Conservation (phyloP, 345 rosid genomes). For the Bretschneidera sinensis region DNA sequence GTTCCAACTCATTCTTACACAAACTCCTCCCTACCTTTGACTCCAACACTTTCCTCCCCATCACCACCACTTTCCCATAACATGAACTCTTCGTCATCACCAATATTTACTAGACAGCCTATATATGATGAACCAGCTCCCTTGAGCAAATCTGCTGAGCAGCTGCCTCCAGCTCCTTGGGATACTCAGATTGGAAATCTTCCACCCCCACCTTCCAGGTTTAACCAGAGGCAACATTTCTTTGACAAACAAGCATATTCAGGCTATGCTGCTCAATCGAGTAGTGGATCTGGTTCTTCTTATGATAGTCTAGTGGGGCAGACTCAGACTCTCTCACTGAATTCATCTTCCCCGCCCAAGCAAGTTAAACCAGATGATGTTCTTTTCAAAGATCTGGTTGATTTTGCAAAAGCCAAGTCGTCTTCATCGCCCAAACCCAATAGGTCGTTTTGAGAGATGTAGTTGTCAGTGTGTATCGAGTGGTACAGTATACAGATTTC, state of each 20-base stretch:
- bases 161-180: constrained; percentile 76
- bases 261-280: constrained; percentile 28
- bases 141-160: constrained; percentile 45
- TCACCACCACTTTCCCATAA: constrained; percentile 20
- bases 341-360: constrained; percentile 43
- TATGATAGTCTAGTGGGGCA: constrained; percentile 55
- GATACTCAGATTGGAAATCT: constrained; percentile 40
- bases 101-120: constrained; percentile 35
- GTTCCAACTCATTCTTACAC: constrained; percentile 30
- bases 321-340: constrained; percentile 62
- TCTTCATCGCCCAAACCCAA: constrained; percentile 66
- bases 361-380: constrained; percentile 74
- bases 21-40: constrained; percentile 37
- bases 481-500: constrained; percentile 27
- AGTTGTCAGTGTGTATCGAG: constrained; percentile 16
- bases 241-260: constrained; percentile 34
- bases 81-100: constrained; percentile 20
- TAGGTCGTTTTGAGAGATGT: constrained; percentile 49
- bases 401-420: constrained; percentile 82
- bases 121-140: constrained; percentile 49
- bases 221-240: constrained; percentile 70
- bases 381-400: constrained; percentile 87
- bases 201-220: constrained; percentile 76
- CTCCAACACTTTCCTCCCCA: constrained; percentile 25
- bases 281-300: constrained; percentile 51